These are phyloP conservation scores for Fraxinus sp. DNA, from an alignment of 305 asterid genomes.

Conservation along the genomic window DNA sequence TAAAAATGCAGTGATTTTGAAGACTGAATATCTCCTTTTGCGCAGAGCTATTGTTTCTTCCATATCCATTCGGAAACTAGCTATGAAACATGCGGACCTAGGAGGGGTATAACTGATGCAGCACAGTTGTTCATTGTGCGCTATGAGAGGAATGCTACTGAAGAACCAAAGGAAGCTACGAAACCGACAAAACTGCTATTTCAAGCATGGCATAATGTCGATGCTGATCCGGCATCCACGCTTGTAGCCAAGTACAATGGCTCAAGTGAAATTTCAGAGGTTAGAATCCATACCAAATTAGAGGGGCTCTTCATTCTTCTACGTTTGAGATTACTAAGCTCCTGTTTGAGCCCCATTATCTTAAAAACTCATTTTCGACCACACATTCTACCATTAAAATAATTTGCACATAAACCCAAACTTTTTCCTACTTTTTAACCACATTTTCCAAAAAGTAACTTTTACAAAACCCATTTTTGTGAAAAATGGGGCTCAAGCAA, in stretches of 20 bases:
- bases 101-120: slow-evolving; percentile 61
- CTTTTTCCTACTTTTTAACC: background rate
- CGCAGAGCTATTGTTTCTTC: slow-evolving; percentile 89
- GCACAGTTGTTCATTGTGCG: slow-evolving; percentile 77
- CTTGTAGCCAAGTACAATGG: slow-evolving; percentile 97
- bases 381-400: background rate
- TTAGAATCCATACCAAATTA: slow-evolving; percentile 25
- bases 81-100: slow-evolving; percentile 86
- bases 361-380: background rate
- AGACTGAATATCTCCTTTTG: slow-evolving; percentile 24
- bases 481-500: background rate
- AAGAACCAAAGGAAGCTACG: slow-evolving; percentile 35
- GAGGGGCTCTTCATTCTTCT: background rate
- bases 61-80: slow-evolving; percentile 82
- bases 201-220: slow-evolving; percentile 53
- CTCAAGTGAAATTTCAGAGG: slow-evolving; percentile 71
- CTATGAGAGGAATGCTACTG: slow-evolving; percentile 60
- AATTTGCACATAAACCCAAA: background rate
- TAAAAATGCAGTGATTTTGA: slow-evolving; percentile 14
- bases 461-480: background rate
- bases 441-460: background rate
- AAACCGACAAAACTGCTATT: slow-evolving; percentile 50
- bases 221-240: slow-evolving; percentile 79
- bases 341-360: background rate
- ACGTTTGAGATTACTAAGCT: slow-evolving; percentile 1